Evolutionary conservation across 805 yeast genomes (phyloP).

Genomic region (Tetrapisispora phaffii): DNA sequence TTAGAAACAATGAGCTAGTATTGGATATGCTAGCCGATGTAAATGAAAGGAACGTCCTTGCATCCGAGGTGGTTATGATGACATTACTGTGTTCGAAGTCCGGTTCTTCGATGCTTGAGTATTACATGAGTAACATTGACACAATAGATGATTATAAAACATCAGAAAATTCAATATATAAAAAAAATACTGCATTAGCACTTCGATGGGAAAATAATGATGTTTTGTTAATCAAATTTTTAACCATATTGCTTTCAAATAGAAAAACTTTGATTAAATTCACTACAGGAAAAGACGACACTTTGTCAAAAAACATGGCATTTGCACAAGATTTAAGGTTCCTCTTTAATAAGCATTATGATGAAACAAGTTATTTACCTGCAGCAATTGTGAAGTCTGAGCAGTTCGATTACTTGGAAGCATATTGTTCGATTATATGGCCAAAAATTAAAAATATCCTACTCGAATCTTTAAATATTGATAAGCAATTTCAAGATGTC

Average conservation of each 20-base stretch:
- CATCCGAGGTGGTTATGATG: constrained; percentile 10
- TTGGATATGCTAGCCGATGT: constrained; percentile 1
- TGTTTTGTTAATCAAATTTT: constrained; percentile 6
- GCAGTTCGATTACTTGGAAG: constrained; percentile 11
- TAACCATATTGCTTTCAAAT: constrained; percentile 10
- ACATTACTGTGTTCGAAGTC: constrained; percentile 18
- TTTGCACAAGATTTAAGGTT: constrained; percentile 6
- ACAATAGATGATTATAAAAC: background rate
- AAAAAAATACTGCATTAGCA: background rate
- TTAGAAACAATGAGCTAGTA: background rate
- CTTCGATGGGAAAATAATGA: background rate
- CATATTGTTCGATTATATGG: constrained; percentile 9
- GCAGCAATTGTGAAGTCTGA: constrained; percentile 1
- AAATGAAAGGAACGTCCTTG: constrained; percentile 1
- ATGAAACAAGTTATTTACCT: constrained; percentile 1
- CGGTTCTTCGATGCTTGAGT: constrained; percentile 15
- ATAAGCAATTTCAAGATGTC: background rate
- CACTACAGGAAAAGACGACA: constrained; percentile 2
- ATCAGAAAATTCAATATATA: constrained; percentile 1
- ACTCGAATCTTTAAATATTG: background rate
- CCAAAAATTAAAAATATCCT: constrained; percentile 9
- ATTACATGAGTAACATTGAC: constrained; percentile 1
- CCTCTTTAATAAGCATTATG: constrained; percentile 2
- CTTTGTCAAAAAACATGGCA: background rate
- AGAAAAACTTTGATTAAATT: constrained; percentile 5